Evolutionary conservation across 177 flowering plant species (phyloP).

Genomic region (Telopea speciosissima): DNA sequence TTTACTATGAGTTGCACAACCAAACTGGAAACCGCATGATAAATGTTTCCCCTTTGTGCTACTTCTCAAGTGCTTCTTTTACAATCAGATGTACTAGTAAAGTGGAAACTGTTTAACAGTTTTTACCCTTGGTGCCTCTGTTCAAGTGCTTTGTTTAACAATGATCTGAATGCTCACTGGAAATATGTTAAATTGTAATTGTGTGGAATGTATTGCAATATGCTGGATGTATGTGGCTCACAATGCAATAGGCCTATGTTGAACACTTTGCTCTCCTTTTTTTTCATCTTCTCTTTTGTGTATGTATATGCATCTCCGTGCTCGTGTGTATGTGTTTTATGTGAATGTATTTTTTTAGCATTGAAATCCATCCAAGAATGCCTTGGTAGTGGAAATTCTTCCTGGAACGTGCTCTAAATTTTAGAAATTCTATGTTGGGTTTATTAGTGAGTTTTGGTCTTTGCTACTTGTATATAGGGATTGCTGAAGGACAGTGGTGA

Average conservation of each 20-base stretch:
- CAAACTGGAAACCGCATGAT: background rate
- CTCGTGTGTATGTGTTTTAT: no score
- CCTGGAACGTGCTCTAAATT: no score
- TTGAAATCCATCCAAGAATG: background rate
- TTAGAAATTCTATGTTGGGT: background rate
- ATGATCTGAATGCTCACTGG: background rate
- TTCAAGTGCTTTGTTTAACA: background rate
- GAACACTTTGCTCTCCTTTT: background rate
- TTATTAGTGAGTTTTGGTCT: background rate
- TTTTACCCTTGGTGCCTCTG: background rate
- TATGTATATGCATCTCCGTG: no score
- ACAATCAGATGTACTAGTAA: no score
- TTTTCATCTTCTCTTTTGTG: no score
- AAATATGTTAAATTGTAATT: background rate
- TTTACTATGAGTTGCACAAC: background rate
- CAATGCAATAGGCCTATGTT: background rate
- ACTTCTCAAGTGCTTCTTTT: background rate
- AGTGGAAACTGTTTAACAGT: no score
- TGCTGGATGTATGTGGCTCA: background rate
- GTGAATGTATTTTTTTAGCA: no score
- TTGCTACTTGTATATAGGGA: constrained; percentile 39
- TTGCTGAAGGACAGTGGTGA: constrained; percentile 56
- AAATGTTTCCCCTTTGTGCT: background rate
- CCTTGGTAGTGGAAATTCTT: background rate
- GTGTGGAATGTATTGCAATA: background rate